Base-by-base conservation (phyloP, 257 asterid species). In the Lithospermum erythrorhizon region DNA sequence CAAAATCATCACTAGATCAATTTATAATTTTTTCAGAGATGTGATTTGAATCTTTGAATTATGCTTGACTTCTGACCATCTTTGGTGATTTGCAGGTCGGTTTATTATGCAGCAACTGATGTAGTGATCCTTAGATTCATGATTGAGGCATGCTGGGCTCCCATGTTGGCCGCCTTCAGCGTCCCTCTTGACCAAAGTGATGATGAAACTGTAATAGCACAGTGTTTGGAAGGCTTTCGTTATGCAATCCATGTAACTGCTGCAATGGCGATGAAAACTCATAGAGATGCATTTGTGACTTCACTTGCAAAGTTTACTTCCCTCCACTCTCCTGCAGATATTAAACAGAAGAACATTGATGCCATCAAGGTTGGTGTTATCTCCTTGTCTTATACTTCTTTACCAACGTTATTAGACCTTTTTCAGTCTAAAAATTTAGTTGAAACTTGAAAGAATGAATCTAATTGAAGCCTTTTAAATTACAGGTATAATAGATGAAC, bases 71-170 rank as follows among this genome's bases (percentile, higher is more conserved):
- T 41, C 4, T 11, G 18, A 1, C 14, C 68, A 62, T 68, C 65
- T 69, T 70, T 63, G 72, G 69, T 63, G 60, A 70, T 65, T 72
- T 89, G 77, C 74, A 93, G 99, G 95, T 93, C 97, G 67, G 80
- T 83, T 66, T 89, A 86, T 81, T 89, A 93, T 80, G 94, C 96
- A 9, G 99, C 99, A 57, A 93, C 89, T 19, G 96, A 93, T 80
- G 94, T 76, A 64, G 89, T 93, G 77, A 76, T 93, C 78, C 89
- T 93, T 49, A 78, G 94, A 60, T 93, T 93, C 87, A 93, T 93
- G 99, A 80, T 93, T 64, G 99, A 93, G 79, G 97, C 84, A 49
- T 89, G 97, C 76, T 93, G 99, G 99, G 99, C 99, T 47, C 99
- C 99, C 0, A 89, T 89, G 96, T 83, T 93, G 79, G 99, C 99